Percentiles rank a stretch among this genome's conserved stretches.
Evolutionary conservation across 2,329 filamentous ascomycete species (phyloP).

Genomic region (Exophiala lecanii-corni): DNA sequence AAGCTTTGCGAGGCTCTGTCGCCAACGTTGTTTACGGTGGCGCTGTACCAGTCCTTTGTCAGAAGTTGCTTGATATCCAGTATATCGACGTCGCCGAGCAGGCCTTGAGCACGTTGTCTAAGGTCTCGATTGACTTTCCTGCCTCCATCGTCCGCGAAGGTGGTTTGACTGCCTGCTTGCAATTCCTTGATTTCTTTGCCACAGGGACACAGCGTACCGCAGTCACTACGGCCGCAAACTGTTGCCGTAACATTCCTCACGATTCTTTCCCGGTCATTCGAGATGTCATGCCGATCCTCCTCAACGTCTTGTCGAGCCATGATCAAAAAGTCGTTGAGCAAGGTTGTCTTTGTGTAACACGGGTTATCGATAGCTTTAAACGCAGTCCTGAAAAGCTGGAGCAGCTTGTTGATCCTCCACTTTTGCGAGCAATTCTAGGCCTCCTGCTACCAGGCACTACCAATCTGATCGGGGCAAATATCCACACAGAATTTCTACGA

Average conservation of each 20-base stretch:
- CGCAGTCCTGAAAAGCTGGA: constrained; percentile 83
- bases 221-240: constrained; percentile 95
- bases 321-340: constrained; percentile 97
- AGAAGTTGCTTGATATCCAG: constrained; percentile 90
- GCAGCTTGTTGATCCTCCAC: constrained; percentile 81
- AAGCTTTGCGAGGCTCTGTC: constrained; percentile 85
- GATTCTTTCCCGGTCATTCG: constrained; percentile 88
- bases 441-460: constrained; percentile 90
- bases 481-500: constrained; percentile 93
- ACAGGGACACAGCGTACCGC: constrained; percentile 95
- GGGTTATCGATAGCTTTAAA: constrained; percentile 96
- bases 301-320: constrained; percentile 83
- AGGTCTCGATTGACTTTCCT: constrained; percentile 95
- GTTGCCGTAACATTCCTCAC: constrained; percentile 91
- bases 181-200: constrained; percentile 94
- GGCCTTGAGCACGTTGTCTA: constrained; percentile 90
- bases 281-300: constrained; percentile 93
- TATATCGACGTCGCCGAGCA: constrained; percentile 98
- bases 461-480: constrained; percentile 87
- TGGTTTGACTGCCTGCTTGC: constrained; percentile 89
- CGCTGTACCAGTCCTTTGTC: constrained; percentile 88
- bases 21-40: constrained; percentile 97
- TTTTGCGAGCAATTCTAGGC: constrained; percentile 78
- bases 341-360: constrained; percentile 88
- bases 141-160: constrained; percentile 93